Conservation (phyloP, 306 rosid genomes). For the Lathyrus tuberosus region DNA sequence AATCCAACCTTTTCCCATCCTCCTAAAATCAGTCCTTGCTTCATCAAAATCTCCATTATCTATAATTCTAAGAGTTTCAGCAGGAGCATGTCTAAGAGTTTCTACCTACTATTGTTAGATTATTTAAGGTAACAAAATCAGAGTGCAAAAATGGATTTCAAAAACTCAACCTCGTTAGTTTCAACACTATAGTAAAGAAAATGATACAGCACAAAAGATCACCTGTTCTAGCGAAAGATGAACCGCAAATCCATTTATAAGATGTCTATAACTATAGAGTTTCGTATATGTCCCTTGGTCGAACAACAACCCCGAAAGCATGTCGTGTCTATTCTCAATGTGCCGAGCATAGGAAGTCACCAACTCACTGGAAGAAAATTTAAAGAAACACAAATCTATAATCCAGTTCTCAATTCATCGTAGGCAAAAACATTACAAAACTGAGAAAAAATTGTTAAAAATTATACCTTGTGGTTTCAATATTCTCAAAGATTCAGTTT, state of each 20-base stretch:
- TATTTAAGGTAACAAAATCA: conserved; percentile 44
- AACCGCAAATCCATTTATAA: no score
- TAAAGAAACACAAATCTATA: conserved; percentile 1
- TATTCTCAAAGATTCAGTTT: no score
- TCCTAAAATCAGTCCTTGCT: no score
- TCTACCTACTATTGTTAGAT: conserved; percentile 89
- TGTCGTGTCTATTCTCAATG: conserved; percentile 85
- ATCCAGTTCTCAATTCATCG: conserved; percentile 23
- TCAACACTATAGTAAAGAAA: conserved; percentile 17
- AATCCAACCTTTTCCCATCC: no score
- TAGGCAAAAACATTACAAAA: not conserved
- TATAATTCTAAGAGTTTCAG: no score
- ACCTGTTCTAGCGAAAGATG: conserved; percentile 94
- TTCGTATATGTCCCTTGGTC: conserved; percentile 75
- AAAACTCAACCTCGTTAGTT: conserved; percentile 3
- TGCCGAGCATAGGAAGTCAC: conserved; percentile 87
- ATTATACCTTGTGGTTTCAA: conserved; percentile 67
- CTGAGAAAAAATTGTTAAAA: not conserved
- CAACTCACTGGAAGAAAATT: conserved; percentile 62
- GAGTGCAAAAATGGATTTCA: conserved; percentile 40
- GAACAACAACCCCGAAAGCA: conserved; percentile 91
- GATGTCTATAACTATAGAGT: conserved; percentile 90
- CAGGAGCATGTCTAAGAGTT: conserved; percentile 74
- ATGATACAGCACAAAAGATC: conserved; percentile 43
- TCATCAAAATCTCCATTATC: no score